These are phyloP conservation scores for Wallacemonas sp. DNA, from an alignment of 208 protist genomes.

Conservation along the genomic window DNA sequence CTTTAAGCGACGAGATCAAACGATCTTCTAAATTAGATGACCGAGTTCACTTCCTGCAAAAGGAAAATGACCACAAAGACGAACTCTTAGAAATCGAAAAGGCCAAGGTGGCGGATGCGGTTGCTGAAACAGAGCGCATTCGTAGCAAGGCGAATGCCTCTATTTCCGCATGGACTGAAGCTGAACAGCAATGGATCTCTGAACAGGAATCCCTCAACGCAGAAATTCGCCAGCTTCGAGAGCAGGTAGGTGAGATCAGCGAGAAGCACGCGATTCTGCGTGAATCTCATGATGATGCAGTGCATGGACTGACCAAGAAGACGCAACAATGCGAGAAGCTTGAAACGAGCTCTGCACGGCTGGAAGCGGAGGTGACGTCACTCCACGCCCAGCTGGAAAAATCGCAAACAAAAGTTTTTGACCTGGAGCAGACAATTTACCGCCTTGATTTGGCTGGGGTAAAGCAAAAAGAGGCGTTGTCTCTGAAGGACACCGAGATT, in stretches of 20 bases:
- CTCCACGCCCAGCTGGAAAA: slow-evolving; percentile 49
- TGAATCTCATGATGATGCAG: neutral
- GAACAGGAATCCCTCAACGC: slow-evolving; percentile 61
- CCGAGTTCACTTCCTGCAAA: slow-evolving; percentile 58
- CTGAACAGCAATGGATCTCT: slow-evolving; percentile 73
- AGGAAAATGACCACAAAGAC: slow-evolving; percentile 63
- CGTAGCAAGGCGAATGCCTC: slow-evolving; percentile 62
- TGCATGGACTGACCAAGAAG: slow-evolving; percentile 32
- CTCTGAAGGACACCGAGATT: slow-evolving; percentile 76
- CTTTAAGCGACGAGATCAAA: slow-evolving; percentile 62
- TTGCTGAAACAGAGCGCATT: slow-evolving; percentile 65
- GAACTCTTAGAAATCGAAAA: slow-evolving; percentile 43
- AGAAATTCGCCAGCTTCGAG: slow-evolving; percentile 25
- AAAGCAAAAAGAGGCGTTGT: slow-evolving; percentile 64
- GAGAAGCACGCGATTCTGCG: slow-evolving; percentile 16
- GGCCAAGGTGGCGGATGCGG: slow-evolving; percentile 29
- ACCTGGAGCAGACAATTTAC: slow-evolving; percentile 66
- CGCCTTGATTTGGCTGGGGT: slow-evolving; percentile 64
- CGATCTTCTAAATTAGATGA: slow-evolving; percentile 65
- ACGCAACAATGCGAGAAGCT: slow-evolving; percentile 43
- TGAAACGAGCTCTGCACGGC: slow-evolving; percentile 15
- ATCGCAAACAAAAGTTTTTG: slow-evolving; percentile 60
- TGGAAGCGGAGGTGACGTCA: slow-evolving; percentile 39
- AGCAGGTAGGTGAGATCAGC: slow-evolving; percentile 14
- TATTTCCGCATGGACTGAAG: slow-evolving; percentile 73